Conservation (phyloP, 768 basidiomycete genomes). For the Sutorius australiensis region DNA sequence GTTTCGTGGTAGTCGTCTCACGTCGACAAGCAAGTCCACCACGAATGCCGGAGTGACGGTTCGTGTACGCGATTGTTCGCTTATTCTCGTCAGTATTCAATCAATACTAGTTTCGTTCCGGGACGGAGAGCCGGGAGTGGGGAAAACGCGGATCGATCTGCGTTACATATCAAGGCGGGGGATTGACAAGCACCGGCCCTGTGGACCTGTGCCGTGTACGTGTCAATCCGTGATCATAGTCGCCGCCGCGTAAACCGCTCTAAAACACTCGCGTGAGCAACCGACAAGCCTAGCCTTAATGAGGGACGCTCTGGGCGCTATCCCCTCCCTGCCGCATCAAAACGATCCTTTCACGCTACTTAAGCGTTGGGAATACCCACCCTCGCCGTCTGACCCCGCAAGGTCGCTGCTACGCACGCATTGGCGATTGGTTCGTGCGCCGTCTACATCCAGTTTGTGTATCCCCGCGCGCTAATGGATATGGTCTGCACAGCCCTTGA, state of each 20-base stretch:
- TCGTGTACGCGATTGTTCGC: neutral
- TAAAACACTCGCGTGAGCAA: neutral
- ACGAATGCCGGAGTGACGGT: neutral
- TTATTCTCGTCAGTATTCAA: neutral
- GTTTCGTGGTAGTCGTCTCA: neutral
- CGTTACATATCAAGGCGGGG: neutral
- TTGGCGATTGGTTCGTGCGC: neutral
- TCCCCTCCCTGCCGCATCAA: neutral
- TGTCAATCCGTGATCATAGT: neutral
- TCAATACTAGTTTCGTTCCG: neutral
- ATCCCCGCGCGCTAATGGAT: neutral
- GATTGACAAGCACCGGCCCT: too few relatives aligned
- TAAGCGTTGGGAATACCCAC: neutral
- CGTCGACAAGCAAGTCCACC: neutral
- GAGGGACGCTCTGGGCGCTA: neutral
- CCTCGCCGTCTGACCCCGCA: neutral
- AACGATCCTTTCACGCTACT: neutral
- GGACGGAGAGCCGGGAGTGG: neutral
- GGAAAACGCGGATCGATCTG: conserved; percentile 1
- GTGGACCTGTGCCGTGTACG: neutral
- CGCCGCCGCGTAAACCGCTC: neutral
- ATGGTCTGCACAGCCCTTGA: neutral
- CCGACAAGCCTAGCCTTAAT: neutral
- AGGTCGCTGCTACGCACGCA: neutral
- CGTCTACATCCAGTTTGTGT: neutral